A percentile compares a stretch with the other conserved stretches of the same genome.
Conservation (phyloP, 352 stramenopile genomes). For the Phytophthora quininea region DNA sequence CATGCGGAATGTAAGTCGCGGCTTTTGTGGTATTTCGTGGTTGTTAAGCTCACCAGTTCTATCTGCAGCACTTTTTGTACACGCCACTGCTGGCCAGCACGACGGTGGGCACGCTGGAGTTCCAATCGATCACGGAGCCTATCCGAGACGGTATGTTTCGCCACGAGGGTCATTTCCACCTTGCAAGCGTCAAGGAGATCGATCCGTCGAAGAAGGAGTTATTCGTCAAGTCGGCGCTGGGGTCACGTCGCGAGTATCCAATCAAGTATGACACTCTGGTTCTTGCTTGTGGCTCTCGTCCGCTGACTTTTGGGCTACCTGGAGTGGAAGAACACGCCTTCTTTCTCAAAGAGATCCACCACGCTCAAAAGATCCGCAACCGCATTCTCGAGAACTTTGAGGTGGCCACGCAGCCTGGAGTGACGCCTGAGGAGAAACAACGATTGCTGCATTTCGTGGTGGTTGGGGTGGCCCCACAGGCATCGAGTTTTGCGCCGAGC, state of each 20-base stretch:
- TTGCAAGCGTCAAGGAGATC: constrained; percentile 73
- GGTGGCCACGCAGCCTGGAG: constrained; percentile 87
- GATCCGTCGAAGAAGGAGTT: constrained; percentile 81
- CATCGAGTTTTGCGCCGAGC: constrained; percentile 96
- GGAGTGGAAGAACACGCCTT: constrained; percentile 93
- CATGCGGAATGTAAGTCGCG: constrained; percentile 70
- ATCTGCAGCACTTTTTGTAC: constrained; percentile 95
- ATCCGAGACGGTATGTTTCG: constrained; percentile 87
- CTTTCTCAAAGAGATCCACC: constrained; percentile 97
- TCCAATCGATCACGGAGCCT: constrained; percentile 96
- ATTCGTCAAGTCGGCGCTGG: constrained; percentile 65
- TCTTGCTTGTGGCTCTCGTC: constrained; percentile 92
- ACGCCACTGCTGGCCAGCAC: constrained; percentile 96
- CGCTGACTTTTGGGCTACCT: constrained; percentile 94
- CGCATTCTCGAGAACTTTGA: constrained; percentile 94
- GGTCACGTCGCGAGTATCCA: constrained; percentile 61
- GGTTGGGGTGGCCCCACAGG: constrained; percentile 95
- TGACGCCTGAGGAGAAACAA: constrained; percentile 86
- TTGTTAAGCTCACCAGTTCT: not conserved
- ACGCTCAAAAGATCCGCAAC: constrained; percentile 90
- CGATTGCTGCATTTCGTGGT: constrained; percentile 97
- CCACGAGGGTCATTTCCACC: constrained; percentile 77
- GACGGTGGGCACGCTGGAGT: constrained; percentile 96
- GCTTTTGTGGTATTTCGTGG: not conserved
- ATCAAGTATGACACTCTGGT: constrained; percentile 95